Base-by-base conservation (phyloP, 257 asterid genomes). In the Solanum medicagineum region DNA sequence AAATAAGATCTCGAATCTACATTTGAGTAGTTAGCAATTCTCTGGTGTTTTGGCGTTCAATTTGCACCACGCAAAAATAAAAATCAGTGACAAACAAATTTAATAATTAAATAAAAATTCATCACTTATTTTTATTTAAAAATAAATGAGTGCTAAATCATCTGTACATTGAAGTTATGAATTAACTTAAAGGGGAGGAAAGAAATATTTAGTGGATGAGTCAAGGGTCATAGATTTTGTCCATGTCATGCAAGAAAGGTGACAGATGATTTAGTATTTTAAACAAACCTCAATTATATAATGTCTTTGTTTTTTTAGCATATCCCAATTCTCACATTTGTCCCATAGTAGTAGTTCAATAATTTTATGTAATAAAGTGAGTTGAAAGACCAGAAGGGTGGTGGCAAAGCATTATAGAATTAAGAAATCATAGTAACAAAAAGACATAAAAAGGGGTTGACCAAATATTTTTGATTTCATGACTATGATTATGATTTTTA, bases 391-490 rank as follows among this genome's bases (percentile, higher is more conserved):
- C 84, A 85, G 26, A 81, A 75, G 85, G 42, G 57, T 81, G 73
- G 91, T 93, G 93, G 95, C 83, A 90, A 91, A 89, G 88, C 87
- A 91, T 60, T 84, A 87, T 91, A 90, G 89, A 89, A 71, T 88
- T 90, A 89, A 85, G 91, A 91, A 90, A 90, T 86, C 90, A 79
- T 62, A 62, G 59, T 82, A 82, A 26, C 26, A 81, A 79, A 90
- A 86, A 88, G 90, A 90, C 90, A 86, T 55, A 79, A 88, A 86
- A 90, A 90, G 91, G 89, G 89, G 89, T 90, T 90, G 91, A 89
- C 92, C 86, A 80, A 36, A 24, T 51, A 15, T 7, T 17, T 49
- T 77, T 77, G 83, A 77, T 77, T 77, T 84, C 79, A 22, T 86
- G 89, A 84, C 84, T 81, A 86, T 86, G 87, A 89, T 87, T 86